Evolutionary conservation across 441 rosid species (phyloP).

Genomic region (Flueggea neowawraea): DNA sequence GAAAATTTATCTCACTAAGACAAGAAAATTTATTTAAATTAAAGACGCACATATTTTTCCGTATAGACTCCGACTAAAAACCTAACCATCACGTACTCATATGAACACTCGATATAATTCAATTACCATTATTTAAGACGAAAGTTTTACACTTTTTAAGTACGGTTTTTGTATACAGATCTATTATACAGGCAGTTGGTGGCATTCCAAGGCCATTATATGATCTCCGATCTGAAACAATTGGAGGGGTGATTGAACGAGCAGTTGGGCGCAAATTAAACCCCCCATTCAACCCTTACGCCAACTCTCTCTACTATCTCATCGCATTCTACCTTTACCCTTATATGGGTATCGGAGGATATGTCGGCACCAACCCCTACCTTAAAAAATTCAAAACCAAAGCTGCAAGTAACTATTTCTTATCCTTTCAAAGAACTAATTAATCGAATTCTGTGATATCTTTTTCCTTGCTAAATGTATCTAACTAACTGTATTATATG

Average conservation of each 20-base stretch:
- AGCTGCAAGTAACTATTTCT: constrained; percentile 22
- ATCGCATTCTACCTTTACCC: constrained; percentile 54
- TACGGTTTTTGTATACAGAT: constrained; percentile 27
- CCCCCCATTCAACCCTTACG: constrained; percentile 59
- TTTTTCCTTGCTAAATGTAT: no score
- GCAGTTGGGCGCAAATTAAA: constrained; percentile 39
- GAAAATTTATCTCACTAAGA: no score
- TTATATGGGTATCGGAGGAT: constrained; percentile 64
- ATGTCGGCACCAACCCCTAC: constrained; percentile 56
- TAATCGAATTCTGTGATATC: no score
- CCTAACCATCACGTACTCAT: no score
- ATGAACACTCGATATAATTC: no score
- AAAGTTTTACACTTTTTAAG: not conserved
- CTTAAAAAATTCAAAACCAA: constrained; percentile 23
- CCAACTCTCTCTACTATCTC: constrained; percentile 46
- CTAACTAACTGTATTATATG: not conserved
- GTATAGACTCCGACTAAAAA: no score
- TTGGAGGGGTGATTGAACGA: constrained; percentile 34
- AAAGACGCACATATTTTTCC: no score
- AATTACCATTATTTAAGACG: no score
- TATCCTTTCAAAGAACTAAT: not conserved
- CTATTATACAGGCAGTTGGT: constrained; percentile 48
- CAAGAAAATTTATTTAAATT: no score
- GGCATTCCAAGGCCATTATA: constrained; percentile 55
- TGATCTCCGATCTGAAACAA: constrained; percentile 35